Percentiles rank a stretch among this genome's conserved stretches.
These are phyloP conservation scores for Xylariales sp. DNA, from an alignment of 2,329 filamentous ascomycete genomes.

Conservation along the genomic window DNA sequence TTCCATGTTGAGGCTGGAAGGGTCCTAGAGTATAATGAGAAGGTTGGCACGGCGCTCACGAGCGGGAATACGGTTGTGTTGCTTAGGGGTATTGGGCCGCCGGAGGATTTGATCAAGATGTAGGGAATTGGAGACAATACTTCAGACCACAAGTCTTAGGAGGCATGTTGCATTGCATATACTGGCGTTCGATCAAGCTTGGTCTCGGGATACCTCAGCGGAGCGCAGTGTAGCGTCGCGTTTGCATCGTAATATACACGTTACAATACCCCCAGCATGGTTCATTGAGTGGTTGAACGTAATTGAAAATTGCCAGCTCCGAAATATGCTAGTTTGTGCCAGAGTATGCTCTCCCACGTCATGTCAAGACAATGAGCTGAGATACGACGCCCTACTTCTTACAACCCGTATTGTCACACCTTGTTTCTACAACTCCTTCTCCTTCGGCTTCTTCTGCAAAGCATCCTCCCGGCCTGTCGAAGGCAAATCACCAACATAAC, in stretches of 20 bases:
- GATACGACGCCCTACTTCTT: no score
- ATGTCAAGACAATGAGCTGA: no score
- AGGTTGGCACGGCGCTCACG: constrained; percentile 66
- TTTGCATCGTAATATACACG: background rate
- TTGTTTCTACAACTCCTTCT: constrained; percentile 26
- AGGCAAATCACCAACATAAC: constrained; percentile 51
- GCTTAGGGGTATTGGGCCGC: constrained; percentile 77
- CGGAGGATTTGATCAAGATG: constrained; percentile 65
- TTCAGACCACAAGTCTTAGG: no score
- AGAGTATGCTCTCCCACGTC: no score
- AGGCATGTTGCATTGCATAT: constrained; percentile 9
- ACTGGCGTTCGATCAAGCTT: constrained; percentile 14
- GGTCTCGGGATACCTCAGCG: background rate
- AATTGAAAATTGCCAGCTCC: no score
- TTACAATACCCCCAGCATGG: background rate
- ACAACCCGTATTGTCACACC: background rate
- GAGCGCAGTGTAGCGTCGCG: background rate
- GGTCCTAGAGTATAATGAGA: constrained; percentile 82
- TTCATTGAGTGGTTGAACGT: no score
- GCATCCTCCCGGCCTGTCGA: constrained; percentile 47
- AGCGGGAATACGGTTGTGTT: constrained; percentile 89
- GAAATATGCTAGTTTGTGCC: no score
- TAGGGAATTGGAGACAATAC: background rate
- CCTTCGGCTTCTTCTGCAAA: constrained; percentile 38
- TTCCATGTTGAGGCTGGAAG: constrained; percentile 91